Conservation (phyloP, 73 alveolate species). For the Paraurostyla sp. region DNA sequence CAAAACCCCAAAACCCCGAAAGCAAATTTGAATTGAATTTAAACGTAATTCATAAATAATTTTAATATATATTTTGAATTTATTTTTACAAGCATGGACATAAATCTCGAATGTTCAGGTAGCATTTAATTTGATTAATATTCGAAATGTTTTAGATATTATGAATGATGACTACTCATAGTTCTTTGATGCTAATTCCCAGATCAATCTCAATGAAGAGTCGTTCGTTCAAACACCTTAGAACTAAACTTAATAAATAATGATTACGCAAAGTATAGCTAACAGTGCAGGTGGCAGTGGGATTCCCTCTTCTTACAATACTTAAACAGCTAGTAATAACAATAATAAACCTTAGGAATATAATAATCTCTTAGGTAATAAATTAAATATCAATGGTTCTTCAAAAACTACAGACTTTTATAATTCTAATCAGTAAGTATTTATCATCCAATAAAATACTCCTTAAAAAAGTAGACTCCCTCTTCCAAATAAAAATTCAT, state of each 20-base stretch:
- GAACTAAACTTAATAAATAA: not conserved
- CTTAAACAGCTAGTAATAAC: too few relatives aligned
- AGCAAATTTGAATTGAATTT: not conserved
- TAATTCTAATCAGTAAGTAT: too few relatives aligned
- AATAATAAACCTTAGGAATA: too few relatives aligned
- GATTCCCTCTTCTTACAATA: too few relatives aligned
- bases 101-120: constrained; percentile 53
- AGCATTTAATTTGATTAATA: not conserved
- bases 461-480: too few relatives aligned
- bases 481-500: too few relatives aligned
- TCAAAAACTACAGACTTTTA: too few relatives aligned
- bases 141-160: not conserved
- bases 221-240: constrained; percentile 18
- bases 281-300: too few relatives aligned
- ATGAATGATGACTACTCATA: constrained; percentile 44
- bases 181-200: constrained; percentile 32
- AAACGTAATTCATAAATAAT: constrained; percentile 12
- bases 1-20: constrained; percentile 46
- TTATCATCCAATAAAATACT: too few relatives aligned
- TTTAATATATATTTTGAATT: constrained; percentile 20
- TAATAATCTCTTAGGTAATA: too few relatives aligned
- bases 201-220: constrained; percentile 27
- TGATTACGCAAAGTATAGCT: not conserved
- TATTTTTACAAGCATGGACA: constrained; percentile 39
- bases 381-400: too few relatives aligned